phyloP scores from a whole-genome alignment of 2,329 filamentous ascomycete species.

The Colletotrichum sp. region DNA sequence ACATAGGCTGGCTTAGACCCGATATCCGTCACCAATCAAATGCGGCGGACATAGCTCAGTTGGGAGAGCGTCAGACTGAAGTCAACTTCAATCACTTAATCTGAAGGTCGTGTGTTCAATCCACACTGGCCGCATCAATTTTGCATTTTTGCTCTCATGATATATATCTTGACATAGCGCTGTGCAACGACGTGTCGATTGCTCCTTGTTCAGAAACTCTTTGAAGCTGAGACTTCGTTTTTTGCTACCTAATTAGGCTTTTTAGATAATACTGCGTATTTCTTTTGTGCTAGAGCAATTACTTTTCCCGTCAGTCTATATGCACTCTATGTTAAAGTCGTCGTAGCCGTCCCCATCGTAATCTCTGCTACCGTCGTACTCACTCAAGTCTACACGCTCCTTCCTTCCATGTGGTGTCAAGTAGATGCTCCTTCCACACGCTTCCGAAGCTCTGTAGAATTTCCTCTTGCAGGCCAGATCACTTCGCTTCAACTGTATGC shows the following conservation, averaged over 20 bases:
- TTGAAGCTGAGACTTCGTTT: no score
- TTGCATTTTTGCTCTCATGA: not conserved
- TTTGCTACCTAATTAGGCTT: no score
- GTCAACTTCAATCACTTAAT: constrained; percentile 20
- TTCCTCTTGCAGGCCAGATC: no score
- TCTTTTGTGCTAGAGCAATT: not conserved
- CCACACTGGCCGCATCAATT: constrained; percentile 14
- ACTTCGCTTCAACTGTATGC: not conserved
- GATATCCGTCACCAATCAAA: not conserved
- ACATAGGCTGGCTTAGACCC: rapidly evolving
- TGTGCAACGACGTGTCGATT: no score
- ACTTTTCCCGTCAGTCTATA: not conserved
- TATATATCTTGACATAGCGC: not conserved
- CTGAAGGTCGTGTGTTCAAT: constrained; percentile 22
- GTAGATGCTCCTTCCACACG: not conserved
- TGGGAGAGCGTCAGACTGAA: constrained; percentile 22
- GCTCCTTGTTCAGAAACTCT: no score
- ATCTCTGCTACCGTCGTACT: not conserved
- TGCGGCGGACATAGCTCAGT: constrained; percentile 20
- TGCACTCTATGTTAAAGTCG: not conserved
- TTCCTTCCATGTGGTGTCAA: not conserved
- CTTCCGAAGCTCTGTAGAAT: not conserved
- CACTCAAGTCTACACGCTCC: not conserved
- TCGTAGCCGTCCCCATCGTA: not conserved
- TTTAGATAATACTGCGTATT: not conserved